phyloP scores from a whole-genome alignment of 2,329 filamentous ascomycete species.

The Phialophora tarda region DNA sequence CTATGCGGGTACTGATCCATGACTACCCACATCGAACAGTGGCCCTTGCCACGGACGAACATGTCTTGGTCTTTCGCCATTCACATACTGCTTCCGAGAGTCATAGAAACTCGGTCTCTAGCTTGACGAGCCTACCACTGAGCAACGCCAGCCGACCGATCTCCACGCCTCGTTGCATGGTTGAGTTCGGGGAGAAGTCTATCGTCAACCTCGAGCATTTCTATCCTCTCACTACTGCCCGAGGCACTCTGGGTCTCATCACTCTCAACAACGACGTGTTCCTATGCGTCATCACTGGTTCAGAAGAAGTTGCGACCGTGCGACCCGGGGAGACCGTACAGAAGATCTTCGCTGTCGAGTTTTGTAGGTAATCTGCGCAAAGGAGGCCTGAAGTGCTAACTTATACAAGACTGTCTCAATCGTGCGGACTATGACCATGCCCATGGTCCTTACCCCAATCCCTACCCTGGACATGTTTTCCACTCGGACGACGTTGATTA shows the following conservation, averaged over 20 bases:
- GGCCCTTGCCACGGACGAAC: slow-evolving; percentile 77
- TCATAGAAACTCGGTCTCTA: slow-evolving; percentile 49
- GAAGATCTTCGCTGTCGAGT: slow-evolving; percentile 84
- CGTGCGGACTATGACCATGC: slow-evolving; percentile 84
- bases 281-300: slow-evolving; percentile 83
- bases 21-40: slow-evolving; percentile 87
- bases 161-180: slow-evolving; percentile 71
- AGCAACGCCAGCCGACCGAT: slow-evolving; percentile 36
- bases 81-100: slow-evolving; percentile 64
- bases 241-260: slow-evolving; percentile 87
- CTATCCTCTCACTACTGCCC: slow-evolving; percentile 75
- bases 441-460: slow-evolving; percentile 59
- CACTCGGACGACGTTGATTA: slow-evolving; percentile 60
- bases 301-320: slow-evolving; percentile 77
- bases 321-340: slow-evolving; percentile 88
- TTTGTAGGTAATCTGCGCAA: slow-evolving; percentile 56
- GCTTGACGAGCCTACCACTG: slow-evolving; percentile 40
- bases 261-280: slow-evolving; percentile 85
- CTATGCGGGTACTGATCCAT: slow-evolving; percentile 80
- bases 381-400: slow-evolving; percentile 23
- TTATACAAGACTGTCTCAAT: slow-evolving; percentile 76
- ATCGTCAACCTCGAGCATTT: slow-evolving; percentile 75
- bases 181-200: slow-evolving; percentile 75
- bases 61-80: slow-evolving; percentile 87
- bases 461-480: slow-evolving; percentile 60